These are phyloP conservation scores for Talaromyces sp. DNA, from an alignment of 2,329 filamentous ascomycete species.

Conservation along the genomic window DNA sequence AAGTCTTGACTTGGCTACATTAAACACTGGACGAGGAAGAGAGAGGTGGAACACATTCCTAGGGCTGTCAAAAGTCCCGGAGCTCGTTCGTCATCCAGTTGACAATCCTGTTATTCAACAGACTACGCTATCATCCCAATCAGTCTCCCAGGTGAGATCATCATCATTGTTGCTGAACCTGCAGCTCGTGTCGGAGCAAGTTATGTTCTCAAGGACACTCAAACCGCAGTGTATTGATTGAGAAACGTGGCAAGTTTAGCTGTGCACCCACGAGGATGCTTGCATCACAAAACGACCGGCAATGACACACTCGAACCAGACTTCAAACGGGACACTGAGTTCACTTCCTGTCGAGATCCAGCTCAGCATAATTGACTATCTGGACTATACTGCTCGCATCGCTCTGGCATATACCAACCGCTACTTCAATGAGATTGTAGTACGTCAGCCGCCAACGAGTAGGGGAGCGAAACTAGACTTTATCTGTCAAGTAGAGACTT, in stretches of 20 bases:
- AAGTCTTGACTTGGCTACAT: neutral
- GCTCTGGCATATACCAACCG: slow-evolving; percentile 17
- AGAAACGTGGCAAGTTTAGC: neutral
- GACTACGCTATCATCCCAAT: neutral
- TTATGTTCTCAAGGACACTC: neutral
- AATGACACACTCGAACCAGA: neutral
- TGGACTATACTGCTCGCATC: slow-evolving; percentile 12
- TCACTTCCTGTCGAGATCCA: slow-evolving; percentile 14
- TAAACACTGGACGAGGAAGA: neutral
- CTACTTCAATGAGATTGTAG: slow-evolving; percentile 15
- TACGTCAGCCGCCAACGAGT: slow-evolving; percentile 1
- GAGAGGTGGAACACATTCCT: neutral
- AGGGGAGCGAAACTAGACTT: slow-evolving; percentile 1
- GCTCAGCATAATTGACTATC: slow-evolving; percentile 15
- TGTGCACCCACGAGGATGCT: too few species aligned
- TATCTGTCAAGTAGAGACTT: slow-evolving; percentile 13
- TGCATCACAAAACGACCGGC: neutral
- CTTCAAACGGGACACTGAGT: neutral
- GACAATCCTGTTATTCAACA: too few species aligned
- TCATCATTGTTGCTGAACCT: neutral
- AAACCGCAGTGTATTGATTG: neutral
- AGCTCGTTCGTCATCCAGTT: neutral
- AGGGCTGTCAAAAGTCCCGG: neutral
- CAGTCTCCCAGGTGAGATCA: neutral
- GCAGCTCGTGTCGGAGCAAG: neutral